Conservation (phyloP, 768 basidiomycete genomes). For the Floccularia luteovirens region DNA sequence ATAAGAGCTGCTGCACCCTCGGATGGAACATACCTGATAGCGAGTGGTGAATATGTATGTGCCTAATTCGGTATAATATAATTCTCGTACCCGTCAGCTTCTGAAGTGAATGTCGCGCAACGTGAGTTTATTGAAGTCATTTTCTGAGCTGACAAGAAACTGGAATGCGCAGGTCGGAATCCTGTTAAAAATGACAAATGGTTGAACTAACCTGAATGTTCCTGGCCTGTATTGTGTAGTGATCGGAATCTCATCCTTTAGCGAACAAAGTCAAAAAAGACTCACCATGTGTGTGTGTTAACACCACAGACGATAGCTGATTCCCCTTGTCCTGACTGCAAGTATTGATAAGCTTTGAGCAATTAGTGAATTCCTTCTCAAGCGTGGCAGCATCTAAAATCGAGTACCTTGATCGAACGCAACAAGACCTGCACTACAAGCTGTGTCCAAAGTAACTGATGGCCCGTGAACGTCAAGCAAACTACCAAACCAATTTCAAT, state of each 20-base stretch:
- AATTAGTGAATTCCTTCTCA: background rate
- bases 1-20: conserved; percentile 26
- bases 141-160: conserved; percentile 23
- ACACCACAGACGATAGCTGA: conserved; percentile 24
- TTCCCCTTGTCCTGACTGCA: conserved; percentile 23
- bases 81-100: conserved; percentile 22
- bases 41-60: background rate
- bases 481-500: conserved; percentile 8
- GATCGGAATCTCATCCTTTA: background rate
- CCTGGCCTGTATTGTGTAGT: conserved; percentile 16
- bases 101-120: conserved; percentile 23
- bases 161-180: conserved; percentile 3
- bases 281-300: conserved; percentile 23
- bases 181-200: background rate
- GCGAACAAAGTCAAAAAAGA: background rate
- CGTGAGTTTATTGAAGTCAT: conserved; percentile 24
- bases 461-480: conserved; percentile 26
- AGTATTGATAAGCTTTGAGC: conserved; percentile 19
- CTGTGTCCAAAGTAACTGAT: conserved; percentile 24
- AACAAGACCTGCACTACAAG: conserved; percentile 25
- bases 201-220: conserved; percentile 14
- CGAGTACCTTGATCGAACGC: conserved; percentile 22
- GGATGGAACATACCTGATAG: conserved; percentile 23
- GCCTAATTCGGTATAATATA: background rate
- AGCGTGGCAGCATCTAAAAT: background rate